Conservation (phyloP, 345 rosid species). For the Salix koriyanagi region DNA sequence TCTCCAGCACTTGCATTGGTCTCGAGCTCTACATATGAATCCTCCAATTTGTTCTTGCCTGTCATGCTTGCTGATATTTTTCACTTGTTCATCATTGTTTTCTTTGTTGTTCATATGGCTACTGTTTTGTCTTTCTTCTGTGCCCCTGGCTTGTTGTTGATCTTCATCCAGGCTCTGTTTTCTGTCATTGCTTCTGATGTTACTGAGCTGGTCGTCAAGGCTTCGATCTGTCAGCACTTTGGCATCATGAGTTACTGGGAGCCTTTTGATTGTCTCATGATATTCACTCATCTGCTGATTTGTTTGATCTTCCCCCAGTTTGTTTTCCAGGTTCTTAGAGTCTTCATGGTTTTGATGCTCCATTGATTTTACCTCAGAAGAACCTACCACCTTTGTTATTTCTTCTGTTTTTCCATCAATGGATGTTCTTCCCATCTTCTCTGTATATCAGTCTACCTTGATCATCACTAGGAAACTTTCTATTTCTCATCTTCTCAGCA, state of each 20-base stretch:
- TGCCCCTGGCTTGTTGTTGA: constrained; percentile 15
- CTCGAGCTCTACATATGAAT: constrained; percentile 8
- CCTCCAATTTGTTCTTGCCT: constrained; percentile 5
- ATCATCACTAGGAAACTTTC: constrained; percentile 7
- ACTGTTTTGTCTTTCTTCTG: constrained; percentile 1
- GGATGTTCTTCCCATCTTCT: constrained; percentile 12
- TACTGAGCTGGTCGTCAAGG: background rate
- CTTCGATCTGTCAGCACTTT: constrained; percentile 2
- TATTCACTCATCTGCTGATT: constrained; percentile 5
- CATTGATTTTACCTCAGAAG: constrained; percentile 2
- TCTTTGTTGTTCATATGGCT: background rate
- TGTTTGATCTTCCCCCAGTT: background rate
- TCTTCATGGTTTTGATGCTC: constrained; percentile 13
- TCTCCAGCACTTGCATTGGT: constrained; percentile 13
- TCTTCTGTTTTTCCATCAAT: background rate
- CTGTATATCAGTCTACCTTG: background rate
- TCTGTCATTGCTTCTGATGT: background rate
- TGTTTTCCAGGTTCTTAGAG: background rate
- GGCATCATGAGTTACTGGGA: background rate
- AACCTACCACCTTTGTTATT: background rate
- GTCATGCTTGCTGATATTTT: background rate
- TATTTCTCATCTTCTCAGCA: background rate
- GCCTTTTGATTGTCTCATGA: background rate
- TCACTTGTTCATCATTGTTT: constrained; percentile 6
- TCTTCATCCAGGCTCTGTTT: constrained; percentile 8